These are phyloP conservation scores for Fraxinus baroniana DNA, from an alignment of 305 asterid species.

Conservation along the genomic window DNA sequence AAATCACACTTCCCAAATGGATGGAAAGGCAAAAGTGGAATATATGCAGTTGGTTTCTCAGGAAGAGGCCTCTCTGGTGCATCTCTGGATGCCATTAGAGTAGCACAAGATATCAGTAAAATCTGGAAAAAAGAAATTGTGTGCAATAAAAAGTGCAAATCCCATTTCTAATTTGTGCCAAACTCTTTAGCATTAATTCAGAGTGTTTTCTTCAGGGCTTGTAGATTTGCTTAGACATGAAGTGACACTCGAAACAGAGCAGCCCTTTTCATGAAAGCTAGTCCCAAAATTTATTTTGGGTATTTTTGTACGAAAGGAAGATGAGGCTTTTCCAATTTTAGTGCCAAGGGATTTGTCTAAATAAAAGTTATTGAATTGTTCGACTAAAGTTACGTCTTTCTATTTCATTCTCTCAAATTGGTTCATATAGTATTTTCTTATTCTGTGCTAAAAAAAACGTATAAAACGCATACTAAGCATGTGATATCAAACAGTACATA, in stretches of 20 bases:
- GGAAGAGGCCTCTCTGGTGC: constrained; percentile 85
- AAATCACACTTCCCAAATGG: constrained; percentile 74
- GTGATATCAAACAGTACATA: not conserved
- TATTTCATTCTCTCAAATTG: not conserved
- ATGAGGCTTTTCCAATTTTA: constrained; percentile 50
- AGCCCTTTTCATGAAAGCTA: constrained; percentile 60
- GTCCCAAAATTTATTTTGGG: constrained; percentile 41
- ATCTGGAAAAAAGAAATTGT: constrained; percentile 76
- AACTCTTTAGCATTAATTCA: not conserved
- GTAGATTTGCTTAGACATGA: constrained; percentile 24
- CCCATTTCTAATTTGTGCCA: constrained; percentile 25
- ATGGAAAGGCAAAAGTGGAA: constrained; percentile 87
- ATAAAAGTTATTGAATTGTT: constrained; percentile 13
- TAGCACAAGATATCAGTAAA: constrained; percentile 70
- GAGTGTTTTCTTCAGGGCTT: not conserved
- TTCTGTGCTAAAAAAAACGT: not conserved
- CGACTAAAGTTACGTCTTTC: not conserved
- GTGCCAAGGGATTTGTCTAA: constrained; percentile 33
- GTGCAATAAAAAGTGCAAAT: constrained; percentile 47
- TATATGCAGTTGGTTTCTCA: constrained; percentile 87
- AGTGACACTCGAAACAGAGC: constrained; percentile 22
- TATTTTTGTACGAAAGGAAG: constrained; percentile 49
- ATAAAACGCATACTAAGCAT: not conserved
- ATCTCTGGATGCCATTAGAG: constrained; percentile 67
- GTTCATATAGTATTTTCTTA: not conserved